A percentile compares a stretch with the other conserved stretches of the same genome.
Conservation (phyloP, 441 rosid genomes). For the Macaranga tanarius region DNA sequence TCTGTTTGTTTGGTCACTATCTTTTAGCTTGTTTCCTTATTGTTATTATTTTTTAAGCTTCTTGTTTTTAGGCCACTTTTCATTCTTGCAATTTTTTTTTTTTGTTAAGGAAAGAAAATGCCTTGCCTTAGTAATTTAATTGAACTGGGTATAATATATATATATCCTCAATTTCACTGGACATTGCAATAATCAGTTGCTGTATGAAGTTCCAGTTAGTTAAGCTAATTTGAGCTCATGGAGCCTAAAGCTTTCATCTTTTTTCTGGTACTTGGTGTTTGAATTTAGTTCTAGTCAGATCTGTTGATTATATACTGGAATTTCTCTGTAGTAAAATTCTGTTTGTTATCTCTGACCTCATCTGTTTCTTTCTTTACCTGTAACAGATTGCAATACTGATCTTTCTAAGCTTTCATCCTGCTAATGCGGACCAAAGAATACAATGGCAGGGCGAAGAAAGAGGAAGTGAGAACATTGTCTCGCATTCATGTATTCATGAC, state of each 20-base stretch:
- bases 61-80: conserved; percentile 3
- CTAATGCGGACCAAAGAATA: conserved; percentile 34
- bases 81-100: background rate
- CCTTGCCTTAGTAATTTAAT: background rate
- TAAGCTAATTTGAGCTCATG: conserved; percentile 26
- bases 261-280: conserved; percentile 19
- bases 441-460: conserved; percentile 43
- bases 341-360: background rate
- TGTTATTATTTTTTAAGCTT: background rate
- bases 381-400: conserved; percentile 60
- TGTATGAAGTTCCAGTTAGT: conserved; percentile 7
- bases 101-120: background rate
- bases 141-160: conserved; percentile 6
- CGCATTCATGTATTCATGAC: conserved; percentile 97
- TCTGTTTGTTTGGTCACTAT: conserved; percentile 6
- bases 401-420: conserved; percentile 48
- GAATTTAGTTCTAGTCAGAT: conserved; percentile 28
- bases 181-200: background rate
- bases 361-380: conserved; percentile 11
- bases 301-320: conserved; percentile 2
- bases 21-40: conserved; percentile 5
- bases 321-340: background rate
- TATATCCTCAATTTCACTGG: conserved; percentile 12
- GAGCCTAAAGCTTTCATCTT: conserved; percentile 12
- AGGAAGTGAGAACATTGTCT: conserved; percentile 42